Percentiles rank a stretch among this genome's conserved stretches.
Conservation (phyloP, 2,329 filamentous ascomycete genomes). For the Verticillium tricorpus region DNA sequence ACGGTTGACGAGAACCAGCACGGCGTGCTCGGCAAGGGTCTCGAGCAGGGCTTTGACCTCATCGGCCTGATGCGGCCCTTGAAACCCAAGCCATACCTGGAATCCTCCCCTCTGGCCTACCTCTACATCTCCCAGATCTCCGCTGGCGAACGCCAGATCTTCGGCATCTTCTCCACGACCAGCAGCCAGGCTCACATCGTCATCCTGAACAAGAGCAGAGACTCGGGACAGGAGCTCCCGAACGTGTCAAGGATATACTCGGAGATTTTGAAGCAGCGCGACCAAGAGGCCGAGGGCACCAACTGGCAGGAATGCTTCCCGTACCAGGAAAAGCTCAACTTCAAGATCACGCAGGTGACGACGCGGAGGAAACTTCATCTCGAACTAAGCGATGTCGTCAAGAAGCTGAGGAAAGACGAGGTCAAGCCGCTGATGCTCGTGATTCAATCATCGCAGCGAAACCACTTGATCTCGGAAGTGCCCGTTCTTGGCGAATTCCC, state of each 20-base stretch:
- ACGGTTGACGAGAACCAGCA: slow-evolving; percentile 89
- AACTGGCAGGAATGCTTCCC: slow-evolving; percentile 77
- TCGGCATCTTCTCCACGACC: slow-evolving; percentile 84
- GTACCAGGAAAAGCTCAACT: slow-evolving; percentile 81
- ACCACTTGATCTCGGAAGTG: slow-evolving; percentile 77
- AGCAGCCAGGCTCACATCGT: slow-evolving; percentile 78
- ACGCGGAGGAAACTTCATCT: slow-evolving; percentile 85
- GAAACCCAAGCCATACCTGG: slow-evolving; percentile 67
- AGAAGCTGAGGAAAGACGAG: slow-evolving; percentile 86
- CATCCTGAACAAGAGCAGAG: slow-evolving; percentile 77
- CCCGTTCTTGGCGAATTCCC: slow-evolving; percentile 81
- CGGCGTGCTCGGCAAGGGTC: slow-evolving; percentile 84
- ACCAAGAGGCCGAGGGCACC: slow-evolving; percentile 62
- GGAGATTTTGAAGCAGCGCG: slow-evolving; percentile 65
- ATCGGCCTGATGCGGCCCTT: slow-evolving; percentile 64
- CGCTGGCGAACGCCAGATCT: slow-evolving; percentile 86
- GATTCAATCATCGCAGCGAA: slow-evolving; percentile 82
- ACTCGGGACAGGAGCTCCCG: slow-evolving; percentile 75
- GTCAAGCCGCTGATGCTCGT: slow-evolving; percentile 76
- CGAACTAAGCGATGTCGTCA: slow-evolving; percentile 81
- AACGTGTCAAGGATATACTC: slow-evolving; percentile 87
- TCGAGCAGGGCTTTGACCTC: slow-evolving; percentile 92
- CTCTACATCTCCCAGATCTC: slow-evolving; percentile 91
- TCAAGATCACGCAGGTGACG: slow-evolving; percentile 83
- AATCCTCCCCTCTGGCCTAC: slow-evolving; percentile 70